Evolutionary conservation across 2,329 filamentous ascomycete genomes (phyloP).

Genomic region (Cladosporium colombiae): DNA sequence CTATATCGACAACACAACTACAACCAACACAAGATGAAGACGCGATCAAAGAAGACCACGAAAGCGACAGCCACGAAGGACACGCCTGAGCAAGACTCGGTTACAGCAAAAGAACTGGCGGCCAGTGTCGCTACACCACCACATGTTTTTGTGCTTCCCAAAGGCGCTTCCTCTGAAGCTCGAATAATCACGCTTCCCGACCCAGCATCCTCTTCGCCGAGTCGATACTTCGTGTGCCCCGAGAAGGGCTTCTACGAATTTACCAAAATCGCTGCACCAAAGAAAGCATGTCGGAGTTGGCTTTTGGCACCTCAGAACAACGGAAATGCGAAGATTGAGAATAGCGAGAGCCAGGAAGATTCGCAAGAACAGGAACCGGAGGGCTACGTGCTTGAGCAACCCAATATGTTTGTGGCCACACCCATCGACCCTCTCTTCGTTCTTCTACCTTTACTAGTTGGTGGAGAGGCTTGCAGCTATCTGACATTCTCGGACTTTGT

Average conservation of each 20-base stretch:
- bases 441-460: slow-evolving; percentile 65
- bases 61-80: slow-evolving; percentile 20
- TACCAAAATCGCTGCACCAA: slow-evolving; percentile 56
- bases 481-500: slow-evolving; percentile 71
- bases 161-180: slow-evolving; percentile 52
- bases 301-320: slow-evolving; percentile 46
- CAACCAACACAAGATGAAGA: slow-evolving; percentile 29
- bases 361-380: slow-evolving; percentile 17
- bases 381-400: slow-evolving; percentile 63
- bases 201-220: slow-evolving; percentile 51
- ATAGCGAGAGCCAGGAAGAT: slow-evolving; percentile 6
- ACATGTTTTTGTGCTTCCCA: slow-evolving; percentile 61
- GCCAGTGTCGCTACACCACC: slow-evolving; percentile 45
- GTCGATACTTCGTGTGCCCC: slow-evolving; percentile 61
- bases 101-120: slow-evolving; percentile 30
- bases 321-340: not conserved
- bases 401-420: slow-evolving; percentile 81
- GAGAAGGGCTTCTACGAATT: slow-evolving; percentile 62
- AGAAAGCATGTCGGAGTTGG: slow-evolving; percentile 55
- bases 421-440: slow-evolving; percentile 83
- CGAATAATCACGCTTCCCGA: slow-evolving; percentile 59
- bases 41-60: slow-evolving; percentile 33
- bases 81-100: slow-evolving; percentile 20
- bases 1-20: not conserved
- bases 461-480: slow-evolving; percentile 39